A percentile compares a stretch with the other conserved stretches of the same genome.
phyloP scores from a whole-genome alignment of 768 basidiomycete genomes.

The Austroboletus eburneus region DNA sequence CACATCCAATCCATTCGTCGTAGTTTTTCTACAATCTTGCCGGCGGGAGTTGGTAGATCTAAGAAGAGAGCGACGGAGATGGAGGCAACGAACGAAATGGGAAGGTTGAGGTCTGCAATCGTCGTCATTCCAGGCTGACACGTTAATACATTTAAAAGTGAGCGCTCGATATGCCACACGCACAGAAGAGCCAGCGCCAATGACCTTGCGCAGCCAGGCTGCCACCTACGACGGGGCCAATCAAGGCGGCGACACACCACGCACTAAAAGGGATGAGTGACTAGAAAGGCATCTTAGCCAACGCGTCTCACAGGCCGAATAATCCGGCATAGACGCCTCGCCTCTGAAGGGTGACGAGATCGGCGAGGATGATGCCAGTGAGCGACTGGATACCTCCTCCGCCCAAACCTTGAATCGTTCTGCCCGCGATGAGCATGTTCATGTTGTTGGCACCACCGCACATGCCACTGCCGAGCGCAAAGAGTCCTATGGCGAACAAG shows the following conservation, averaged over 20 bases:
- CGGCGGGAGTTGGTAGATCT: conserved; percentile 32
- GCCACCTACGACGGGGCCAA: conserved; percentile 36
- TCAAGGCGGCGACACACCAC: conserved; percentile 32
- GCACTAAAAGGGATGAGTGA: conserved; percentile 11
- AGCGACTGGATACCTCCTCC: conserved; percentile 34
- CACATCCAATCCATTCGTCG: conserved; percentile 38
- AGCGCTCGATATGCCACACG: no score
- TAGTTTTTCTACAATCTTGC: conserved; percentile 30
- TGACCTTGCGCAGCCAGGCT: conserved; percentile 29
- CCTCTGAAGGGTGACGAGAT: conserved; percentile 41
- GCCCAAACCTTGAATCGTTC: conserved; percentile 33
- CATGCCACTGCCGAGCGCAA: conserved; percentile 35
- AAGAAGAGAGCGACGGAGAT: conserved; percentile 25
- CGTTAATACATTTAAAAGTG: no score
- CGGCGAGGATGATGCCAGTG: conserved; percentile 38
- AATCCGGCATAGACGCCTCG: conserved; percentile 36
- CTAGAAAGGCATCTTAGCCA: no score
- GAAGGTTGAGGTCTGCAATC: conserved; percentile 38
- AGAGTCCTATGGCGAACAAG: conserved; percentile 22
- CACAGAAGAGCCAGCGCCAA: conserved; percentile 46
- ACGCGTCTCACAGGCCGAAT: conserved; percentile 12
- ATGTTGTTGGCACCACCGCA: conserved; percentile 27
- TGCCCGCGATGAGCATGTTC: conserved; percentile 21
- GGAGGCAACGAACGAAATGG: conserved; percentile 27
- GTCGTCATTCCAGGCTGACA: background rate